Conservation (phyloP, 345 rosid species). For the Sisymbrium altissimum region DNA sequence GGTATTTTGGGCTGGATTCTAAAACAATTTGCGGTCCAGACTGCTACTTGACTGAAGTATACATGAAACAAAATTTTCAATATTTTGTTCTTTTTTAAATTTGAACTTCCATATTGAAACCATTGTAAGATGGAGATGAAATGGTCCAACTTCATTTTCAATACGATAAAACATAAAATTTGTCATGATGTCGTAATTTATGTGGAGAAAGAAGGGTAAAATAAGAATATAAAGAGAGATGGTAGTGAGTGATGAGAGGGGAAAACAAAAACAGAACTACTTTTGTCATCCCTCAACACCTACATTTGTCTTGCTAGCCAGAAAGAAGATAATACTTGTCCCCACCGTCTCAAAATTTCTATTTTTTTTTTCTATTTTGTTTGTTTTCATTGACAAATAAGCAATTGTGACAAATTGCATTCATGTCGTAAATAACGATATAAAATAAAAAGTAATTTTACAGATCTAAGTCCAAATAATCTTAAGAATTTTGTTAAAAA, state of each 20-base stretch:
- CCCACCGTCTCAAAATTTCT: slow-evolving; percentile 31
- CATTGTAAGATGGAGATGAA: slow-evolving; percentile 6
- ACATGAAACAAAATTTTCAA: background rate
- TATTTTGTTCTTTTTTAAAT: background rate
- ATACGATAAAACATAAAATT: background rate
- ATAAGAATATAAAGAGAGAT: background rate
- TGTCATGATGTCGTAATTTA: slow-evolving; percentile 5
- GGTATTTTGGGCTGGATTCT: background rate
- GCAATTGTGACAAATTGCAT: background rate
- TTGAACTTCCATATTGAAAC: background rate
- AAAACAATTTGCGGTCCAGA: background rate
- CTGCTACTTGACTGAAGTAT: background rate
- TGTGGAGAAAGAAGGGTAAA: slow-evolving; percentile 20
- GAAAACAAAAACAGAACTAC: slow-evolving; percentile 34
- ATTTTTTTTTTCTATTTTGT: background rate
- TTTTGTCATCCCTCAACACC: slow-evolving; percentile 30
- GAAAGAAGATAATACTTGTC: slow-evolving; percentile 42
- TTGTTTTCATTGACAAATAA: slow-evolving; percentile 16
- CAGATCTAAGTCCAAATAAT: background rate
- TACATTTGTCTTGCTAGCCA: slow-evolving; percentile 35
- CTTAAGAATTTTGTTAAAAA: background rate
- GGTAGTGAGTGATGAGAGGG: slow-evolving; percentile 34
- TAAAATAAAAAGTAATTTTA: background rate
- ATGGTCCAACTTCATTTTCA: slow-evolving; percentile 13
- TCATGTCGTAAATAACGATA: background rate